Evolutionary conservation across 2,329 filamentous ascomycete species (phyloP).

Genomic region (Xylariales sp.): DNA sequence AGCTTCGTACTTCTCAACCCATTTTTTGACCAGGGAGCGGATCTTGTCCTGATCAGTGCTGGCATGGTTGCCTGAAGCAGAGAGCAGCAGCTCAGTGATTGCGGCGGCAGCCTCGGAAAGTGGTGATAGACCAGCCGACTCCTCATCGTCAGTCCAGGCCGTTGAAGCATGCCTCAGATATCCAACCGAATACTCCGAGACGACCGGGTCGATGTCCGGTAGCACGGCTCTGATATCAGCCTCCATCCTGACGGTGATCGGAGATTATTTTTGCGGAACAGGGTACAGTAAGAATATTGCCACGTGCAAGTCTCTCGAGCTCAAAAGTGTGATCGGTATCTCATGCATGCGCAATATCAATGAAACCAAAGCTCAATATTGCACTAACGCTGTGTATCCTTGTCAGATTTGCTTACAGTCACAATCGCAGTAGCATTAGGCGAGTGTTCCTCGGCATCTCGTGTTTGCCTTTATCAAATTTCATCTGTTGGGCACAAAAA

Average conservation of each 20-base stretch:
- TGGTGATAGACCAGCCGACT: constrained; percentile 65
- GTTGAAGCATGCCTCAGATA: constrained; percentile 93
- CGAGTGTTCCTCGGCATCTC: no score
- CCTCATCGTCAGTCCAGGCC: constrained; percentile 70
- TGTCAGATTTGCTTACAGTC: no score
- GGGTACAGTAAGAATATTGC: background rate
- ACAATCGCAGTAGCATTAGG: no score
- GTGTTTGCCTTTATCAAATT: no score
- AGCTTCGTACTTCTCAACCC: constrained; percentile 75
- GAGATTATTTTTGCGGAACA: no score
- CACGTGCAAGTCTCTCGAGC: constrained; percentile 6
- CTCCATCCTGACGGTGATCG: constrained; percentile 60
- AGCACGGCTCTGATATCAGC: constrained; percentile 79
- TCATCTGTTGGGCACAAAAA: no score
- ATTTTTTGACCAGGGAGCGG: constrained; percentile 79
- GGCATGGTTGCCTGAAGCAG: constrained; percentile 82
- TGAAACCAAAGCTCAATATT: background rate
- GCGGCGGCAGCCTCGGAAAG: constrained; percentile 77
- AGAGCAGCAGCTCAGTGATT: constrained; percentile 84
- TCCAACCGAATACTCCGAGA: constrained; percentile 89
- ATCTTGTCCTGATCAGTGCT: constrained; percentile 70
- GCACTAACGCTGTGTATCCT: background rate
- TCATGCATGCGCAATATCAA: background rate
- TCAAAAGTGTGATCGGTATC: background rate
- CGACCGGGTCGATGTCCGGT: constrained; percentile 79